Base-by-base conservation (phyloP, 148 eudicot genomes). In the Chenopodium berlandieri region DNA sequence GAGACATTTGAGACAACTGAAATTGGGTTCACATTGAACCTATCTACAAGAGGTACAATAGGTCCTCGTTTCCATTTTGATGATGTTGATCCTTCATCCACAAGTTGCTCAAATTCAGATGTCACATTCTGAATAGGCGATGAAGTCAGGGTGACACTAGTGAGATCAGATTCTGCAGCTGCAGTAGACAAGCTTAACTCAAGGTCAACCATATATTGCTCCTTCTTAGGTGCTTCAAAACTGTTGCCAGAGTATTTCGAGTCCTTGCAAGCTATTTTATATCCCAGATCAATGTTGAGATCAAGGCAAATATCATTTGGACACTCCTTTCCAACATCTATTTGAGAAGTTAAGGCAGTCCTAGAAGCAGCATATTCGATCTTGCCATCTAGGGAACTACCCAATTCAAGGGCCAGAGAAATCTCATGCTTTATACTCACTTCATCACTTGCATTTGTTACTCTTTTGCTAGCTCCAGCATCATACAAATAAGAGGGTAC, bases 31-130 rank as follows among this genome's bases (percentile, higher is more conserved):
- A 69, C 56, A 66, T n/a, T 69, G 48, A 75, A 31, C 65, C 60
- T 27, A 68, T 77, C 85, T 48, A 85, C 30, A 54, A 79, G 89
- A 65, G 86, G 85, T 19, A 89, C 75, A 82, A 83, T 81, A 48
- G 84, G 79, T 44, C 88, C 87, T 30, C 30, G 78, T 81, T 86
- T 92, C 93, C 91, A 94, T 80, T 85, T 88, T 3, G 96, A 91
- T 22, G 96, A 92, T 32, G 91, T 88, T 71, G 96, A 90, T 7
- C 94, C 96, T 69, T 94, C 97, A 82, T 94, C 95, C 52, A 87
- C 88, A 32, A 83, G 83, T 65, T 89, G 89, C 62, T 81, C 63
- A 3, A 82, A 73, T 44, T 79, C 82, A 75, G 84, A 78, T 31
- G 75, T 77, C 22, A 52, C 77, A 79, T 80, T 83, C 82, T 73